Evolutionary conservation across 129 eudicot genomes (phyloP).

Genomic region (Flaveria trinervia): DNA sequence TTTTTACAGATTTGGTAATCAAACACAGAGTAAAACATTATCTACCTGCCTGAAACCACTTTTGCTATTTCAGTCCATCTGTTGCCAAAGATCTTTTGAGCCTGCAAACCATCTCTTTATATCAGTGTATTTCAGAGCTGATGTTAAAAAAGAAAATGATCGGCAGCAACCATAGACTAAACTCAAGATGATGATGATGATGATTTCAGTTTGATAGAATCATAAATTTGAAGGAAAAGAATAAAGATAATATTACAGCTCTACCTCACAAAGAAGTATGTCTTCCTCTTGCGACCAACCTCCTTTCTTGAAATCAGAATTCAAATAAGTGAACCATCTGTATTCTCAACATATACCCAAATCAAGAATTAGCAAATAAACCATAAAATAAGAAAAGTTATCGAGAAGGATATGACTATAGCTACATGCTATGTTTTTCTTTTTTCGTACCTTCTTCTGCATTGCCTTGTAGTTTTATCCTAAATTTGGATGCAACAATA

Average conservation of each 20-base stretch:
- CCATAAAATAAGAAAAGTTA: not conserved
- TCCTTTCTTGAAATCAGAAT: slow-evolving; percentile 92
- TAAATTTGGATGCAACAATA: slow-evolving; percentile 86
- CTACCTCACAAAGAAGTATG: slow-evolving; percentile 77
- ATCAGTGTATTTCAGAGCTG: slow-evolving; percentile 25
- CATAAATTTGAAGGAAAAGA: not conserved
- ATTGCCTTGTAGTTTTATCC: slow-evolving; percentile 91
- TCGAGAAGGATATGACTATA: not conserved
- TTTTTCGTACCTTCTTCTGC: slow-evolving; percentile 75
- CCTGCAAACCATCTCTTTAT: slow-evolving; percentile 54
- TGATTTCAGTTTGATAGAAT: slow-evolving; percentile 1
- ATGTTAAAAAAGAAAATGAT: not conserved
- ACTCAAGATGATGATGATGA: slow-evolving; percentile 6
- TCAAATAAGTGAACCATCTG: slow-evolving; percentile 97
- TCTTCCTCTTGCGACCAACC: slow-evolving; percentile 99
- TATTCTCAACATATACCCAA: not conserved
- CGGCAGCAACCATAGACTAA: not conserved
- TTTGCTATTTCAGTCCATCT: slow-evolving; percentile 98
- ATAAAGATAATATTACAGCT: not conserved
- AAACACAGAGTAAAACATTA: not conserved
- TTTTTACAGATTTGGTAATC: not conserved
- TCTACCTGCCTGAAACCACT: slow-evolving; percentile 97
- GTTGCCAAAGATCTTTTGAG: slow-evolving; percentile 92
- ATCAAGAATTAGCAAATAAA: not conserved
- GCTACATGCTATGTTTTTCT: not conserved